Conservation (phyloP, 495 filamentous ascomycete species). For the Podospora tetraspora region DNA sequence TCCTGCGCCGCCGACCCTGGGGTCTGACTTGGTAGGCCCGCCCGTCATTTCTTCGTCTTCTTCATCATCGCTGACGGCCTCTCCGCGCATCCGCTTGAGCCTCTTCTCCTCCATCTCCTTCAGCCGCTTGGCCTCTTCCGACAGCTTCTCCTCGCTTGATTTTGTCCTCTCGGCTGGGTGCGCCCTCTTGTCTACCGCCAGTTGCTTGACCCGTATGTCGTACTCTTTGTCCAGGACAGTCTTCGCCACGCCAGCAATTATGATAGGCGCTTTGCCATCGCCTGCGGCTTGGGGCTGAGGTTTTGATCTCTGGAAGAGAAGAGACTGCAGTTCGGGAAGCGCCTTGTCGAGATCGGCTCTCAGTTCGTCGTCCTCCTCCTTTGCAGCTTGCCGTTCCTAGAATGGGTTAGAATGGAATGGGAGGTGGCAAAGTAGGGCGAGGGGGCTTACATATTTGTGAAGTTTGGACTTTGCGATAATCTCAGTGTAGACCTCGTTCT, state of each 20-base stretch:
- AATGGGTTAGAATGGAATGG: slow-evolving; percentile 7
- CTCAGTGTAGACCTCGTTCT: slow-evolving; percentile 94
- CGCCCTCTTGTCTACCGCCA: slow-evolving; percentile 76
- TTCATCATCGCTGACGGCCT: slow-evolving; percentile 36
- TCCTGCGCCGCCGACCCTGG: slow-evolving; percentile 33
- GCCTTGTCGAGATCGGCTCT: slow-evolving; percentile 52
- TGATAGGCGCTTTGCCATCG: slow-evolving; percentile 55
- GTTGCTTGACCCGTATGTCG: slow-evolving; percentile 71
- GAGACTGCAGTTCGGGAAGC: slow-evolving; percentile 69
- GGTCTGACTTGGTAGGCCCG: slow-evolving; percentile 37
- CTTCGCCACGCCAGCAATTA: slow-evolving; percentile 56
- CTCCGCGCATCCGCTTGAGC: slow-evolving; percentile 68
- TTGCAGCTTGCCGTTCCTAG: slow-evolving; percentile 66
- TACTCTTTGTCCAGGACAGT: slow-evolving; percentile 71
- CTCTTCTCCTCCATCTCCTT: slow-evolving; percentile 76
- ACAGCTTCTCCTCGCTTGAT: slow-evolving; percentile 80
- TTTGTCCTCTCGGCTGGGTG: slow-evolving; percentile 81
- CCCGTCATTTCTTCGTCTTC: slow-evolving; percentile 48
- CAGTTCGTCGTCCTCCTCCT: slow-evolving; percentile 93
- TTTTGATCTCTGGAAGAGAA: slow-evolving; percentile 47
- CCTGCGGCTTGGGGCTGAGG: slow-evolving; percentile 26
- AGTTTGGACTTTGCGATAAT: slow-evolving; percentile 96
- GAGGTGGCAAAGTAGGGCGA: no score
- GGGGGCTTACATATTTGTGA: slow-evolving; percentile 67
- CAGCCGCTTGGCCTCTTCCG: slow-evolving; percentile 66